Conservation (phyloP, 1,139 yeast species). For the Hyphopichia buzzinii region DNA sequence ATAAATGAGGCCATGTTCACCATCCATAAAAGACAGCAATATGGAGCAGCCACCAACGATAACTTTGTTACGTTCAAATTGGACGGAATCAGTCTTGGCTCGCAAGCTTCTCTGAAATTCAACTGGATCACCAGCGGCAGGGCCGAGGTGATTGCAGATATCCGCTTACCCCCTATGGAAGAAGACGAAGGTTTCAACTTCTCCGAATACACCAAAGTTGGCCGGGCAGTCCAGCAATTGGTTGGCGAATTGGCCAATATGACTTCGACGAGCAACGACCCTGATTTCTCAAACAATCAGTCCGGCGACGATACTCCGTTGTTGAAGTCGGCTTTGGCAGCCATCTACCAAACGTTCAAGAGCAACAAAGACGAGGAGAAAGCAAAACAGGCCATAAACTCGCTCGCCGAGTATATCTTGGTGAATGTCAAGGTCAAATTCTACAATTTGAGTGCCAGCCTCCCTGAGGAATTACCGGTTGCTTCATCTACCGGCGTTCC, state of each 20-base stretch:
- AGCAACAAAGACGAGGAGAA: constrained; percentile 11
- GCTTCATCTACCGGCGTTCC: constrained; percentile 52
- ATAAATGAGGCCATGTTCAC: constrained; percentile 73
- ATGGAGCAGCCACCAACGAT: constrained; percentile 19
- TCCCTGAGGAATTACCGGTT: constrained; percentile 53
- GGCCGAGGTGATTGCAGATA: constrained; percentile 68
- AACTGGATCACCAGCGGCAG: constrained; percentile 72
- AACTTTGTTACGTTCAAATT: constrained; percentile 57
- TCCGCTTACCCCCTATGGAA: constrained; percentile 55
- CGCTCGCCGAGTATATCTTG: constrained; percentile 48
- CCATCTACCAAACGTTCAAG: constrained; percentile 43
- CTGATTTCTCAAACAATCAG: constrained; percentile 2
- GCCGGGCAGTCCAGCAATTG: constrained; percentile 25
- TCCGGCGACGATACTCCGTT: constrained; percentile 23
- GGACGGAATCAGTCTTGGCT: constrained; percentile 60
- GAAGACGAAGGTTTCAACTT: constrained; percentile 15
- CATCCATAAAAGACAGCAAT: constrained; percentile 54
- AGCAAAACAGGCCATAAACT: constrained; percentile 4
- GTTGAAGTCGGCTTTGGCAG: constrained; percentile 42
- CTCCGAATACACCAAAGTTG: constrained; percentile 25
- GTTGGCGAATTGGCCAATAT: constrained; percentile 26
- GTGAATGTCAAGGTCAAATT: constrained; percentile 65
- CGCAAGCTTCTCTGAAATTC: constrained; percentile 45
- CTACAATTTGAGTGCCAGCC: constrained; percentile 56
- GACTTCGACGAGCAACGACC: constrained; percentile 12